phyloP scores from a whole-genome alignment of 208 protist genomes.

The Leishmania tropica region DNA sequence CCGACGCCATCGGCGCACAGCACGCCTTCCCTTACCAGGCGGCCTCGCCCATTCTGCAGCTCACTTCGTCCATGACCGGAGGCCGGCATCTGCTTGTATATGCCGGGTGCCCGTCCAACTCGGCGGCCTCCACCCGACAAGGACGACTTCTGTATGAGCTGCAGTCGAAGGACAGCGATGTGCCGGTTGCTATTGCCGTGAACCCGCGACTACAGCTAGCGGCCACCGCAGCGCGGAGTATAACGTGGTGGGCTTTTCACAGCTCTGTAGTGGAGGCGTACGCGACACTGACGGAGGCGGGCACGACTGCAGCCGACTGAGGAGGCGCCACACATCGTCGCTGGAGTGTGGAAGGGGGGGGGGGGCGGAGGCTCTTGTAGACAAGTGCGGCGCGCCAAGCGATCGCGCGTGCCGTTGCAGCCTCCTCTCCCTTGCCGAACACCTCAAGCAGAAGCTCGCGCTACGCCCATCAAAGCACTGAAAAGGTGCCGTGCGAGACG shows the following conservation, averaged over 20 bases:
- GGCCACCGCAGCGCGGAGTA: conserved; percentile 63
- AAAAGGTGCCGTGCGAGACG: neutral
- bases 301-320: neutral
- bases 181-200: conserved; percentile 63
- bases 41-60: conserved; percentile 56
- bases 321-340: neutral
- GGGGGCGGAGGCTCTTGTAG: neutral
- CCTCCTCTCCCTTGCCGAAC: neutral
- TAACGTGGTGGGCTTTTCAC: conserved; percentile 87
- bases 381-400: neutral
- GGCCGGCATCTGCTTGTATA: conserved; percentile 84
- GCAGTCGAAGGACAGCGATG: conserved; percentile 81
- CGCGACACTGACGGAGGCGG: neutral
- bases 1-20: conserved; percentile 64
- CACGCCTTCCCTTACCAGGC: conserved; percentile 52
- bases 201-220: conserved; percentile 68
- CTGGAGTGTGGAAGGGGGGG: neutral
- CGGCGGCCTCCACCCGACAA: conserved; percentile 8
- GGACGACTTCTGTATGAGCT: conserved; percentile 65
- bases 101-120: conserved; percentile 8
- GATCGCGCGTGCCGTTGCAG: neutral
- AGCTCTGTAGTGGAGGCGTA: conserved; percentile 5
- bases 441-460: neutral
- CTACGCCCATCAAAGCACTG: neutral
- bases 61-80: conserved; percentile 55